Evolutionary conservation across 495 filamentous ascomycete genomes (phyloP).

Genomic region (Gamarada debralockiae): DNA sequence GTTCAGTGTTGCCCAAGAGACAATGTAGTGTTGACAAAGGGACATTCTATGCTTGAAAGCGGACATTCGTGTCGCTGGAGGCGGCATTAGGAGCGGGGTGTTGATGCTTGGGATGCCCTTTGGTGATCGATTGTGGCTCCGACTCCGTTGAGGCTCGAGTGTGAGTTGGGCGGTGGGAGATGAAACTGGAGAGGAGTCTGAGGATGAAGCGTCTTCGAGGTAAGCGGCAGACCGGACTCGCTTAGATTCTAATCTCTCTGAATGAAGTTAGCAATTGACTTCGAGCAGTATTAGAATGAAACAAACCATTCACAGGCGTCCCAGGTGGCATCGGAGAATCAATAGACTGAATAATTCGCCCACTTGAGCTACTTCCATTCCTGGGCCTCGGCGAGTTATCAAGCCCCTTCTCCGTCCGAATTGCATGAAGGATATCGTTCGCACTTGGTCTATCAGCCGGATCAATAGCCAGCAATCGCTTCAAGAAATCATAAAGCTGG

Average conservation of each 20-base stretch:
- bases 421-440: constrained; percentile 77
- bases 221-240: constrained; percentile 22
- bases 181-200: constrained; percentile 24
- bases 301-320: constrained; percentile 32
- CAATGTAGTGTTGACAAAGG: constrained; percentile 28
- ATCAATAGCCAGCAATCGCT: constrained; percentile 73
- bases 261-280: not conserved
- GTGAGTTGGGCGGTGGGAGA: constrained; percentile 23
- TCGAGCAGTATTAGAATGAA: not conserved
- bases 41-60: constrained; percentile 31
- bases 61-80: constrained; percentile 41
- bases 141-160: constrained; percentile 26
- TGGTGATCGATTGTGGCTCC: constrained; percentile 25
- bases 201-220: constrained; percentile 21
- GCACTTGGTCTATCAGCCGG: constrained; percentile 77
- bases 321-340: constrained; percentile 45
- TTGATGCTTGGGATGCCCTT: constrained; percentile 11
- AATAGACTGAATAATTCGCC: constrained; percentile 49
- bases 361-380: constrained; percentile 34
- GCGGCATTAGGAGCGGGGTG: constrained; percentile 55
- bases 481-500: constrained; percentile 79
- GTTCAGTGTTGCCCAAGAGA: constrained; percentile 18
- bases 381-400: constrained; percentile 45
- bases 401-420: constrained; percentile 65
- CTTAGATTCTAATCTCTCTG: constrained; percentile 11